Base-by-base conservation (phyloP, 129 eudicot genomes). In the Pittosporum tobira region DNA sequence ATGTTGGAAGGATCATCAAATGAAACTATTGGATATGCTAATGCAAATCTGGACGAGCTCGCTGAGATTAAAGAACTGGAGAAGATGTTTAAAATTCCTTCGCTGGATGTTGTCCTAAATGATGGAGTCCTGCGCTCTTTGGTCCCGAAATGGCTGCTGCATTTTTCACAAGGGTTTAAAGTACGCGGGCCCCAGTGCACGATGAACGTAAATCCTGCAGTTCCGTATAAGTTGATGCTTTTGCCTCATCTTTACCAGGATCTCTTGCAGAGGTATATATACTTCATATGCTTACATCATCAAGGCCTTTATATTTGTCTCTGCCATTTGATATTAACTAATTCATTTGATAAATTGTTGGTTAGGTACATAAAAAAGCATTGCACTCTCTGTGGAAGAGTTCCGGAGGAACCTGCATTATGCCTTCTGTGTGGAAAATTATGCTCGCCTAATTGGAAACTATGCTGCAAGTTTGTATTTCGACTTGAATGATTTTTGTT, bases 371-470 rank as follows among this genome's bases (percentile, higher is more conserved):
- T 91, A 67, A 91, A 81, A 65, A 75, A 79, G 65, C 56, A 47
- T 47, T 91, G 99, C 71, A 74, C 80, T 15, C 79, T 76, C 38
- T 91, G 99, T 62, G 94, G 78, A 51, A 68, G 70, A 44, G 75
- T 76, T 70, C 82, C 69, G 63, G 90, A 86, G 28, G 94, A 91
- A 48, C 96, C 96, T 63, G 99, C 94, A 30, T 74, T 91, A 56
- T 91, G 99, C 79, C 76, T 91, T 69, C 62, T 87, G 49, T 91
- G 99, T 71, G 99, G 99, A 61, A 73, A 79, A 72, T 68, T 87
- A 75, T 91, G 99, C 75, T 83, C 96, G 2, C 96, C 96, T 47
- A 72, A 48, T 69, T 83, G 99, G 99, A 91, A 76, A 77, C 52
- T 69, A n/a, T 91, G 99, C 73, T 91, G 99, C 99, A 83, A 95